Evolutionary conservation across 352 stramenopile genomes (phyloP), one percentile per base, ranked within the genome.

Genomic region (Salisapilia sapeloensis): DNA sequence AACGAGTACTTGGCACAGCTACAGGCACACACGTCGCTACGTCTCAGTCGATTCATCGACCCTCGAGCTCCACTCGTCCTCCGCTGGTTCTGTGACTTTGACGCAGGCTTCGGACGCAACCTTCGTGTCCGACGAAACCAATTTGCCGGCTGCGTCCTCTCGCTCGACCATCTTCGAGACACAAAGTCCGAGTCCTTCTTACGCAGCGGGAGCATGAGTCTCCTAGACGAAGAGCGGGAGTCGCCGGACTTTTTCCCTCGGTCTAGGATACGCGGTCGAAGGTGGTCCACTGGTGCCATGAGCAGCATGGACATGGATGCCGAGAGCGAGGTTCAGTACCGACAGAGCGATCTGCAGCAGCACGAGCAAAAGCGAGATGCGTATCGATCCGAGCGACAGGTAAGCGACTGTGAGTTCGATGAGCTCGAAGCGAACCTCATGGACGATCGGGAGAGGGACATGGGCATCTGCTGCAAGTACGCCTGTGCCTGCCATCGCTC

Each of bases 11-110:
- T 89, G 15, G 21, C 38, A 5, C 29, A 40, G 2, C 38, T 89
- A 4, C 38, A 80, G 9, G 31, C 44, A 15, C 50, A 39, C 21
- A 40, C 46, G 10, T 51, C 48, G 36, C 58, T 86, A 50, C 53
- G 69, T 2, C 53, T 89, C 13, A 79, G 57, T 16, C 48, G 63
- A 15, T 89, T 89, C 44, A 18, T 82, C 14, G 70, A 85, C 45
- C 64, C 66, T 7, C 48, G 56, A 16, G 65, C 74, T 22, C 67
- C 74, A 36, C 59, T 80, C 1, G 54, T 82, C 16, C 24, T 90
- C 38, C 70, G 71, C 2, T 82, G 58, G 44, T 90, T 90, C 33
- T 80, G 66, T 40, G 78, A 90, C 48, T 86, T 84, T 45, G 70
- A 90, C 32, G 61, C 53, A 0, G 70, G 62, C 3, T 70, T 90